Evolutionary conservation across 1,139 yeast species (phyloP).

Genomic region (Komagataea norvegica): DNA sequence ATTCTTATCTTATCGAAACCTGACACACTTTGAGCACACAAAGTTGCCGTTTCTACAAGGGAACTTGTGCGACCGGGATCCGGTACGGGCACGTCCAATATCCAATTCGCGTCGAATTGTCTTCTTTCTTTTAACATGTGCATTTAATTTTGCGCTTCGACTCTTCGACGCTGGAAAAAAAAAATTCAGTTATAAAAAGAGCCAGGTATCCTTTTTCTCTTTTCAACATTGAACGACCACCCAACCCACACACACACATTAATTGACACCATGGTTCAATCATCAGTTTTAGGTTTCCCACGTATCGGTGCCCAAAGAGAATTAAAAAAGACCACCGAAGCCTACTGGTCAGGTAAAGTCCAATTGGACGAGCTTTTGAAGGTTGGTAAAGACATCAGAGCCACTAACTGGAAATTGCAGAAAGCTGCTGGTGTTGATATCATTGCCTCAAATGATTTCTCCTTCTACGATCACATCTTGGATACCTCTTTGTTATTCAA

Average conservation of each 20-base stretch:
- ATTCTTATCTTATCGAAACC: no score
- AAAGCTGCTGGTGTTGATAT: slow-evolving; percentile 95
- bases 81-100: slow-evolving; percentile 5
- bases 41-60: no score
- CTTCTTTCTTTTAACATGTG: slow-evolving; percentile 6
- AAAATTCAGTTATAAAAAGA: slow-evolving; percentile 4
- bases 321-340: slow-evolving; percentile 96
- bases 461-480: slow-evolving; percentile 94
- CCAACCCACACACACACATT: no score
- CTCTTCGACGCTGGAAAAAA: not conserved
- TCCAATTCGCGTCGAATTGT: no score
- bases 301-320: slow-evolving; percentile 99
- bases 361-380: slow-evolving; percentile 80
- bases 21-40: no score
- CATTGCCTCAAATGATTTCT: slow-evolving; percentile 97
- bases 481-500: slow-evolving; percentile 91
- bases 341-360: slow-evolving; percentile 97
- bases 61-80: slow-evolving; percentile 2
- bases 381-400: slow-evolving; percentile 94
- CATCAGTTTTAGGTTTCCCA: slow-evolving; percentile 98
- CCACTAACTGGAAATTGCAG: slow-evolving; percentile 96
- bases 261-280: slow-evolving; percentile 66
- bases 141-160: slow-evolving; percentile 2
- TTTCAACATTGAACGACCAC: not conserved
- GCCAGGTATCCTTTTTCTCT: not conserved